Conservation (phyloP, 2,329 filamentous ascomycete species). For the Fusarium proliferatum region DNA sequence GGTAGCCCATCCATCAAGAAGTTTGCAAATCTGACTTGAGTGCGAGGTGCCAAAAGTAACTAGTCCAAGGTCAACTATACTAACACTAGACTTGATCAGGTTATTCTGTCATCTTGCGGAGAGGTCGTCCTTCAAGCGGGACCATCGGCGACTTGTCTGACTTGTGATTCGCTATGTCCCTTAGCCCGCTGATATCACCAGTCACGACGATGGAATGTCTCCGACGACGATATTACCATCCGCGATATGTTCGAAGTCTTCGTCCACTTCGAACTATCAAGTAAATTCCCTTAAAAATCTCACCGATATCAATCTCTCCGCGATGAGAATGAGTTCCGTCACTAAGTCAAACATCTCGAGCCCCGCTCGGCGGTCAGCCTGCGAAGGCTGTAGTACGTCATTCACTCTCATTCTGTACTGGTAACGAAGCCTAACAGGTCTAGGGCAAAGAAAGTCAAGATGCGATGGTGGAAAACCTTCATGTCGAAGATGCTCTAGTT, state of each 20-base stretch:
- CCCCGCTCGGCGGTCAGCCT: not conserved
- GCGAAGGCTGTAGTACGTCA: not conserved
- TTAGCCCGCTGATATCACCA: not conserved
- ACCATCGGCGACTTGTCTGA: not conserved
- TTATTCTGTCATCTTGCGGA: fast-evolving
- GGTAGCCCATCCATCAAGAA: not conserved
- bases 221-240: not conserved
- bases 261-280: not conserved
- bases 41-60: fast-evolving
- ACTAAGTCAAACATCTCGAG: not conserved
- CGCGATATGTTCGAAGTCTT: not conserved
- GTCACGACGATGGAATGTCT: not conserved
- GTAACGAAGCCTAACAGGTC: not conserved
- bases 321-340: not conserved
- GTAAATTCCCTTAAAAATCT: not conserved
- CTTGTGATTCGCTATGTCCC: not conserved
- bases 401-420: fast-evolving
- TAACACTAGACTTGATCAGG: not conserved
- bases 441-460: not conserved
- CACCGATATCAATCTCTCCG: not conserved
- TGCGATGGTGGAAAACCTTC: not conserved
- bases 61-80: fast-evolving
- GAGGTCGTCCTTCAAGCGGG: not conserved
- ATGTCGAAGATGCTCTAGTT: not conserved
- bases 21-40: fast-evolving